These are phyloP conservation scores for Paraphoma sp. DNA, from an alignment of 2,329 filamentous ascomycete species.

Conservation along the genomic window DNA sequence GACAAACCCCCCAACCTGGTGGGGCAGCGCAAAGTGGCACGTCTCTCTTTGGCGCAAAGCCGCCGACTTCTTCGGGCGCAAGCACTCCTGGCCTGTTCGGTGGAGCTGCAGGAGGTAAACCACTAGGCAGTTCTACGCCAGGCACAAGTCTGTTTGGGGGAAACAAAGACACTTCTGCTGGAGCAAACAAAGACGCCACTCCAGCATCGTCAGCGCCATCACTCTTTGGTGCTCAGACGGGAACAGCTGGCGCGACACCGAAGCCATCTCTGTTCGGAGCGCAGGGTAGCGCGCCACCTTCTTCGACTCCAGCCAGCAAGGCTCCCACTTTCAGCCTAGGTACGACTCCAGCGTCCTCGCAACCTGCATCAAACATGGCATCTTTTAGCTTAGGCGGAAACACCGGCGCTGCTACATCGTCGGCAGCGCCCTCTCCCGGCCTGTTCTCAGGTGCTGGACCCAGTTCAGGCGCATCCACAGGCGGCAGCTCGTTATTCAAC, in stretches of 20 bases:
- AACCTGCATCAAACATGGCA: slow-evolving; percentile 24
- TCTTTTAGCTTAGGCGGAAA: slow-evolving; percentile 30
- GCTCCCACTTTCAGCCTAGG: slow-evolving; percentile 36
- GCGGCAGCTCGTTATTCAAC: slow-evolving; percentile 20
- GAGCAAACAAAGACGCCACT: slow-evolving; percentile 40
- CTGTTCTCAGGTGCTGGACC: slow-evolving; percentile 28
- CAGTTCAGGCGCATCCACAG: slow-evolving; percentile 15
- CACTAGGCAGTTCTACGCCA: slow-evolving; percentile 27
- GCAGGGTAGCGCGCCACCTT: slow-evolving; percentile 35
- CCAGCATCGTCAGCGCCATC: slow-evolving; percentile 27
- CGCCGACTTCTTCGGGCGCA: slow-evolving; percentile 32
- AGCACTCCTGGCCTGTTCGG: slow-evolving; percentile 40
- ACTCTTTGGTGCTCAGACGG: slow-evolving; percentile 29
- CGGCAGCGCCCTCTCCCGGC: slow-evolving; percentile 24
- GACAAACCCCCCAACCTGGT: slow-evolving; percentile 14
- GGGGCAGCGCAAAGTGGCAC: slow-evolving; percentile 4
- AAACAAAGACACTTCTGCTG: slow-evolving; percentile 36
- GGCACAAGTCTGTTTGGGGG: slow-evolving; percentile 26
- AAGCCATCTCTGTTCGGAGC: slow-evolving; percentile 39
- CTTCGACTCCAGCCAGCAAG: slow-evolving; percentile 39
- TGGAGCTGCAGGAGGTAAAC: slow-evolving; percentile 30
- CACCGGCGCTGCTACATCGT: slow-evolving; percentile 27
- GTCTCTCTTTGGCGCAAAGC: slow-evolving; percentile 31
- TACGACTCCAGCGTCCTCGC: slow-evolving; percentile 29
- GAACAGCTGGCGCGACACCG: slow-evolving; percentile 40